phyloP scores from a whole-genome alignment of 192 early-diverging fungal species.

The Rhizophagus sp. region DNA sequence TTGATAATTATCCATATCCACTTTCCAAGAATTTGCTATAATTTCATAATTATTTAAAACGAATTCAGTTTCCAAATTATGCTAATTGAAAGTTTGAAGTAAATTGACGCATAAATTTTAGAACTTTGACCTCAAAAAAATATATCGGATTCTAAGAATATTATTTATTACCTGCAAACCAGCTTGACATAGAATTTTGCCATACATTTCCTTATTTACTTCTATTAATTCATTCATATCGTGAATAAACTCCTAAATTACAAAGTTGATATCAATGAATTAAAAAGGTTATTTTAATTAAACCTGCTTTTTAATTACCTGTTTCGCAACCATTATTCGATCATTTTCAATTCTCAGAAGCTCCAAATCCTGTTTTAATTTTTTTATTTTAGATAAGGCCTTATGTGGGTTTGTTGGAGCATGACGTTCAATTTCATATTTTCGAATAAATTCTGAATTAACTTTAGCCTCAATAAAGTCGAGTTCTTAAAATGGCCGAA shows the following conservation, averaged over 20 bases:
- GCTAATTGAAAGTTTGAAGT: neutral
- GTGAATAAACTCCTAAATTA: constrained; percentile 15
- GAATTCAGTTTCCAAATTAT: neutral
- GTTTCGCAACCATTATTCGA: constrained; percentile 11
- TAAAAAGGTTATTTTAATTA: neutral
- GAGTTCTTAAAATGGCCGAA: constrained; percentile 3
- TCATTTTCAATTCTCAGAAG: constrained; percentile 2
- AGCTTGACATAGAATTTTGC: neutral
- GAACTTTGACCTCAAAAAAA: too few species aligned
- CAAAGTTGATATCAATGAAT: neutral
- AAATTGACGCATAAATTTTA: too few species aligned
- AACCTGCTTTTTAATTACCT: constrained; percentile 1
- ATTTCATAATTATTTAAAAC: neutral
- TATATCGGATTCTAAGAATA: too few species aligned
- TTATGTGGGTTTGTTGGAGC: constrained; percentile 17
- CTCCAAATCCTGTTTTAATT: constrained; percentile 10
- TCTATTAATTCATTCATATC: constrained; percentile 1
- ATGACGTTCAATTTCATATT: constrained; percentile 27
- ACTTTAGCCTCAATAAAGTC: constrained; percentile 22
- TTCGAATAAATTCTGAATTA: constrained; percentile 13
- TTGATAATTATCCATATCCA: constrained; percentile 14
- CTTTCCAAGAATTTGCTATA: constrained; percentile 2
- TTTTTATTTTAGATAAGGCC: constrained; percentile 9
- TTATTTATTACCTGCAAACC: constrained; percentile 7
- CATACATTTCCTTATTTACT: constrained; percentile 1